These are phyloP conservation scores for Aspergillus ochraceus DNA, from an alignment of 2,329 filamentous ascomycete species.

Conservation along the genomic window DNA sequence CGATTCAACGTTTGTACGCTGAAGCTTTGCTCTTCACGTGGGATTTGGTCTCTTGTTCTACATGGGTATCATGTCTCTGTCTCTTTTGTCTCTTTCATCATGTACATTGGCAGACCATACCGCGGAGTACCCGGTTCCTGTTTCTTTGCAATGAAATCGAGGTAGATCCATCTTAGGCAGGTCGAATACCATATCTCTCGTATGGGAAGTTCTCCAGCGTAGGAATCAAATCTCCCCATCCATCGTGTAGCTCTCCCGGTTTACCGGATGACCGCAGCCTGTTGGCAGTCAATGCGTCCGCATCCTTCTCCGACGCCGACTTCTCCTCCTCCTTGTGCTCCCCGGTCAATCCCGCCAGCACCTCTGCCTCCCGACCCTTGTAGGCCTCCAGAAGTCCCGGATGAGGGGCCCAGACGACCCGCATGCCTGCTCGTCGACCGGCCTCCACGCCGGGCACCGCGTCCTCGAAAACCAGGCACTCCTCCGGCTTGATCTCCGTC, in stretches of 20 bases:
- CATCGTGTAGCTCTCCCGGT: constrained; percentile 60
- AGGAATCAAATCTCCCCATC: constrained; percentile 55
- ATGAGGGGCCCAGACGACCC: constrained; percentile 90
- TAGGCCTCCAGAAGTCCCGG: constrained; percentile 75
- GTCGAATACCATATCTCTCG: constrained; percentile 56
- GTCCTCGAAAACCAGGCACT: constrained; percentile 96
- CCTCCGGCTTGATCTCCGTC: constrained; percentile 69
- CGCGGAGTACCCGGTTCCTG: neutral
- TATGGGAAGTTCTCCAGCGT: constrained; percentile 63
- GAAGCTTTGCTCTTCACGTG: neutral
- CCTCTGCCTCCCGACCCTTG: constrained; percentile 71
- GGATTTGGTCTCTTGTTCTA: neutral
- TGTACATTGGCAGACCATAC: neutral
- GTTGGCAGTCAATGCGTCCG: constrained; percentile 37
- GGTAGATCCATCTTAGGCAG: constrained; percentile 15
- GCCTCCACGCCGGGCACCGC: constrained; percentile 90
- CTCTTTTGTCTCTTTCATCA: neutral
- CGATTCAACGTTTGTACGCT: neutral
- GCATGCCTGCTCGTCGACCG: constrained; percentile 88
- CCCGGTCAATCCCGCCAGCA: constrained; percentile 79
- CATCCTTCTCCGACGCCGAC: constrained; percentile 38
- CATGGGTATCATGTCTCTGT: constrained; percentile 7
- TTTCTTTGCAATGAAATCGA: neutral
- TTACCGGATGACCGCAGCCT: constrained; percentile 46
- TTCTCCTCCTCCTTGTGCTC: constrained; percentile 61